Evolutionary conservation across 352 stramenopile species (phyloP).

Genomic region (Phytophthora nicotianae): DNA sequence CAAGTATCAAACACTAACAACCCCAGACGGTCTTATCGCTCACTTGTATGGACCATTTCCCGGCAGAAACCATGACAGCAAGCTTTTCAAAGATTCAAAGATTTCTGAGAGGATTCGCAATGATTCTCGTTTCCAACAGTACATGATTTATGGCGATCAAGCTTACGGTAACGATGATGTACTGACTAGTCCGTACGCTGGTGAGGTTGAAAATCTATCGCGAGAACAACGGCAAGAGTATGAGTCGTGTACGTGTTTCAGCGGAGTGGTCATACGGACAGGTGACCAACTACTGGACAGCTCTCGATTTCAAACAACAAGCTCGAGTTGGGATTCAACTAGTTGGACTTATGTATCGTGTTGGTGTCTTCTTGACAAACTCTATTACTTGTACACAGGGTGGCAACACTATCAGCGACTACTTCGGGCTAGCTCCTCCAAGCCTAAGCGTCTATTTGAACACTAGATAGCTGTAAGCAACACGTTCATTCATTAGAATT

Average conservation of each 20-base stretch:
- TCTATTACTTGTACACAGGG: constrained; percentile 10
- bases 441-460: background rate
- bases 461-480: background rate
- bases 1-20: constrained; percentile 29
- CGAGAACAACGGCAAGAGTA: background rate
- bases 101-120: background rate
- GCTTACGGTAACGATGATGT: background rate
- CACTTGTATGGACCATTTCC: background rate
- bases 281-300: constrained; percentile 17
- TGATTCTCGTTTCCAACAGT: background rate
- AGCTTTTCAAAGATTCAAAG: background rate
- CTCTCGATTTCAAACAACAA: background rate
- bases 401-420: constrained; percentile 20
- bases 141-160: background rate
- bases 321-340: background rate
- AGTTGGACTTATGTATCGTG: constrained; percentile 1
- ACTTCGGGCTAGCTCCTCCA: background rate
- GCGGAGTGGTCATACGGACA: constrained; percentile 12
- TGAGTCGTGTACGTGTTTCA: background rate
- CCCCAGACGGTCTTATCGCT: constrained; percentile 27
- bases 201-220: too few species aligned
- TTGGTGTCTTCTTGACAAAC: constrained; percentile 9
- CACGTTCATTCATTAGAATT: background rate
- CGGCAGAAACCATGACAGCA: background rate
- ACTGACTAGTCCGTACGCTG: too few species aligned